A percentile compares a stretch with the other conserved stretches of the same genome.
Conservation (phyloP, 192 early-diverging fungal species). For the Umbelopsis ramanniana region DNA sequence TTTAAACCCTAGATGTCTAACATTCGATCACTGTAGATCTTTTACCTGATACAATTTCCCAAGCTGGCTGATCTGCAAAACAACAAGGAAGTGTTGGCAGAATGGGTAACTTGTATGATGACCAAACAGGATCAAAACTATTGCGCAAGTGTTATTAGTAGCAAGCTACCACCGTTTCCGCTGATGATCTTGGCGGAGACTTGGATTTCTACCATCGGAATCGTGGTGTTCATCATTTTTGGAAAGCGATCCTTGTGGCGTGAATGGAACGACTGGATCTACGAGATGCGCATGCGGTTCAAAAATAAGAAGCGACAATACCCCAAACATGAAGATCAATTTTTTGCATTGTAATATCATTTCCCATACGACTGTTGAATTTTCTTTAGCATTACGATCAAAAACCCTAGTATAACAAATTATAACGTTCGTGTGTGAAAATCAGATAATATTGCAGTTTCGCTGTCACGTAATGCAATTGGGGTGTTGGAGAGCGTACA, state of each 20-base stretch:
- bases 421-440: not conserved
- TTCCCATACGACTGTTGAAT: not conserved
- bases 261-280: constrained; percentile 54
- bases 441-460: not conserved
- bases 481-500: not conserved
- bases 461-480: not conserved
- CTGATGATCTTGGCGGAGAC: constrained; percentile 52
- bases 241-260: constrained; percentile 45
- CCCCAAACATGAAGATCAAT: constrained; percentile 53
- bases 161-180: constrained; percentile 48
- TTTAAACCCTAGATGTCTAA: not conserved
- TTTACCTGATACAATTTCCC: constrained; percentile 51
- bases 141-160: constrained; percentile 38
- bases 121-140: constrained; percentile 36
- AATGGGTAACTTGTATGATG: constrained; percentile 48
- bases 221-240: constrained; percentile 42
- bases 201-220: constrained; percentile 47
- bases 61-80: constrained; percentile 30
- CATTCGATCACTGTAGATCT: constrained; percentile 31
- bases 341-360: constrained; percentile 48
- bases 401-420: not conserved
- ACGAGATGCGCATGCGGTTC: constrained; percentile 36
- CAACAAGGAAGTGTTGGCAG: constrained; percentile 21
- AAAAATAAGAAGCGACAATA: constrained; percentile 32
- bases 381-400: not conserved